A percentile compares a stretch with the other conserved stretches of the same genome.
Conservation (phyloP, 805 yeast genomes). For the Clavispora carvajalis region DNA sequence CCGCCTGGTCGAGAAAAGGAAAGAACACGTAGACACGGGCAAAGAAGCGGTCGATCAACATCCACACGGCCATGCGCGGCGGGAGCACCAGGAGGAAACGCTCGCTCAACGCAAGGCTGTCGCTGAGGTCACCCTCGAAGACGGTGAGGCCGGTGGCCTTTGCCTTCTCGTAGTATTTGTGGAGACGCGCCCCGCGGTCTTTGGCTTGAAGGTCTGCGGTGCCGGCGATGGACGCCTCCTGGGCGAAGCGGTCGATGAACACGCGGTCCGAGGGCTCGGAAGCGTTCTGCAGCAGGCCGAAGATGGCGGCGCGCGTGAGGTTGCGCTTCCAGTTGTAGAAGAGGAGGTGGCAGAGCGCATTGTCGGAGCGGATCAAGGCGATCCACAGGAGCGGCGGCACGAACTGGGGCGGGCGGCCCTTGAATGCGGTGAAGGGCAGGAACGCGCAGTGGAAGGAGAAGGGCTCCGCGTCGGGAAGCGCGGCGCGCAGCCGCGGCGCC, state of each 20-base stretch:
- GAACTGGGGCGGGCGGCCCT: conserved; percentile 6
- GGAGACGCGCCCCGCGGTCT: background rate
- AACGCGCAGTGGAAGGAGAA: conserved; percentile 33
- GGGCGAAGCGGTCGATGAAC: conserved; percentile 2
- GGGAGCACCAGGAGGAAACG: conserved; percentile 20
- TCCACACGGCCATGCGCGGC: conserved; percentile 21
- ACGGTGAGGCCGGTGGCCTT: conserved; percentile 15
- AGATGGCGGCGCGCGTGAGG: background rate
- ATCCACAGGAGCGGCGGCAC: conserved; percentile 14
- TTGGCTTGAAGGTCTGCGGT: conserved; percentile 4
- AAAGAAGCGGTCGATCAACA: conserved; percentile 23
- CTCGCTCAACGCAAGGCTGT: conserved; percentile 15
- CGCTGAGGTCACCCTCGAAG: conserved; percentile 14
- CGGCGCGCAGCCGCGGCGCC: conserved; percentile 5
- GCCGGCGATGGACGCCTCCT: conserved; percentile 4
- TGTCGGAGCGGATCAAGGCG: conserved; percentile 13
- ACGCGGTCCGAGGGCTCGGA: background rate
- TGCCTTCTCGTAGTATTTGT: conserved; percentile 14
- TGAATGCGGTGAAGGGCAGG: conserved; percentile 10
- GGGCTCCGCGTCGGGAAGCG: conserved; percentile 16
- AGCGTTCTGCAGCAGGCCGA: background rate
- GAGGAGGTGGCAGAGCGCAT: conserved; percentile 14
- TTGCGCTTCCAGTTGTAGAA: conserved; percentile 9
- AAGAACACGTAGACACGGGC: conserved; percentile 55
- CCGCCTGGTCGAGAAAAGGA: conserved; percentile 44